These are phyloP conservation scores for Ophiostoma quercus DNA, from an alignment of 2,329 filamentous ascomycete genomes.

Conservation along the genomic window DNA sequence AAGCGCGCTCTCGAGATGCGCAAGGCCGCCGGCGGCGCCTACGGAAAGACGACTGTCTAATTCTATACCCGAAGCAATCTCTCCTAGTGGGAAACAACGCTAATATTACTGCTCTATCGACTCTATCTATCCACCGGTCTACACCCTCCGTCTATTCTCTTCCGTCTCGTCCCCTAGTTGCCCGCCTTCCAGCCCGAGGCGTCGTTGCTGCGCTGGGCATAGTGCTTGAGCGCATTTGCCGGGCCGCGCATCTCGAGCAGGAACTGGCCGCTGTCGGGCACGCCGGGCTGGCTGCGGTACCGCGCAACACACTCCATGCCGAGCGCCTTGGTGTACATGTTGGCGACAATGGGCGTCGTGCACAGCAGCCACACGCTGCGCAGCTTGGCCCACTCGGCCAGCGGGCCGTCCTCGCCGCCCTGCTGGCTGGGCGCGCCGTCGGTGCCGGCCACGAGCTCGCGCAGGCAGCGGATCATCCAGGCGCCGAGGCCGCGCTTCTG, in stretches of 20 bases:
- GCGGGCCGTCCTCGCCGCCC: constrained; percentile 6
- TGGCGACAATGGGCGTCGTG: constrained; percentile 31
- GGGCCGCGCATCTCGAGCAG: constrained; percentile 41
- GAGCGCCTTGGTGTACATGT: constrained; percentile 46
- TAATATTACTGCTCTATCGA: not conserved
- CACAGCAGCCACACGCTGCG: constrained; percentile 38
- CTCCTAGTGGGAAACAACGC: not conserved
- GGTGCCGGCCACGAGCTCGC: constrained; percentile 47
- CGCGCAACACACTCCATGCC: constrained; percentile 35
- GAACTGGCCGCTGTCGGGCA: constrained; percentile 23
- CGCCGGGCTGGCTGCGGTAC: constrained; percentile 23
- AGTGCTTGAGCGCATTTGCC: constrained; percentile 24
- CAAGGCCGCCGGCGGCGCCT: constrained; percentile 68
- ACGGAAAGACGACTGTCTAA: constrained; percentile 57
- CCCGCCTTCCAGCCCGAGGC: constrained; percentile 6
- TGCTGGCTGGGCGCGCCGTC: not conserved
- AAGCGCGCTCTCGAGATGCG: constrained; percentile 83
- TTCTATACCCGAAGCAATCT: not conserved
- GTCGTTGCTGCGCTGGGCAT: not conserved
- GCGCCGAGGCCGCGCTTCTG: constrained; percentile 58
- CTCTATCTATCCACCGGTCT: constrained; percentile 2
- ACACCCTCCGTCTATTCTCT: not conserved
- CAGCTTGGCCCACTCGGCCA: constrained; percentile 35
- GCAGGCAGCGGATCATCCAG: constrained; percentile 59
- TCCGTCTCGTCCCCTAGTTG: not conserved